Evolutionary conservation across 2,329 filamentous ascomycete genomes (phyloP), one percentile per base, ranked within the genome.

Genomic region (Colletotrichum somersetense): DNA sequence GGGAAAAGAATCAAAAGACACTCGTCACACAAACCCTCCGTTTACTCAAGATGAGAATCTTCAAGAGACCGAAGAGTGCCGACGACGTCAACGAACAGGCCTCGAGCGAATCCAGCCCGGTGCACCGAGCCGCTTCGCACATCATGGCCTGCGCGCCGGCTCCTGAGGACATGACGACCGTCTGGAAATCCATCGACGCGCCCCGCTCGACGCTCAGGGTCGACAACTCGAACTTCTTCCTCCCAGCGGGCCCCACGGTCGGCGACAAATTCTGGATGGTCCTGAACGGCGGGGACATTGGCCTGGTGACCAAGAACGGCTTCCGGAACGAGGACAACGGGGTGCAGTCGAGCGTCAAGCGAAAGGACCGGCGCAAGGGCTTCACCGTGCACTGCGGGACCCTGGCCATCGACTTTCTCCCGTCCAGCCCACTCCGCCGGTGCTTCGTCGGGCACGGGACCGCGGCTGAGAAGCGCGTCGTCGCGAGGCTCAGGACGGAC

Each of bases 161-260:
- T 7, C 12, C 23, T 16, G 10, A 11, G 35, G 57, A 52, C 8
- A 50, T 62, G 52, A 33, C 20, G 4, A 20, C 33, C 6, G 40
- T 57, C 20, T 71, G 46, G 52, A 59, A 35, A 38, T 67, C 53
- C 30, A 18, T 53, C 35, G 53, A 72, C 3, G 66, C 69, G 23
- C 69, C 66, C 1, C 53, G 58, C 0, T 26, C 65, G 18, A 72
- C 65, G 18, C 55, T 69, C 35, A 42, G n/a, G 2, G 40, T 69
- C 16, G 65, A 72, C 18, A 48, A 52, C 35, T 53, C 58, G 6
- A 69, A 30, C 3, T 64, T 69, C 65, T 69, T 64, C 58, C 53
- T 63, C 18, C 65, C 66, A 16, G 58, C 61, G 18, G 66, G 58
- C 5, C 65, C 65, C 53, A 26, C 63, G 26, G n/a, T 20, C 58